A percentile compares a stretch with the other conserved stretches of the same genome.
Conservation (phyloP, 75 land plant species). For the Pseudotsuga menziesii region DNA sequence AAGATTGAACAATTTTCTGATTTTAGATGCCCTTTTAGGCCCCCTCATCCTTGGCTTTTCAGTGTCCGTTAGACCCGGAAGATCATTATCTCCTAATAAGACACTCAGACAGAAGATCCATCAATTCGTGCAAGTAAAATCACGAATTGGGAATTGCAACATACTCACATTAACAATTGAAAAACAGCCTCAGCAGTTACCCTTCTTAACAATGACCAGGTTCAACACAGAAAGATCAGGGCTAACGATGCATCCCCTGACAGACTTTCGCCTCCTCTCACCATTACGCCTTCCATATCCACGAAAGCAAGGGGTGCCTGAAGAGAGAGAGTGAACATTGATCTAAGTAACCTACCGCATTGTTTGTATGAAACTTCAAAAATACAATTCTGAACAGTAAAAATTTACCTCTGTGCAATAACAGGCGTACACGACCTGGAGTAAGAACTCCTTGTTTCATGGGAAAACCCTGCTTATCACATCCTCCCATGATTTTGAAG, state of each 20-base stretch:
- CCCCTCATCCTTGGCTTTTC: constrained; percentile 93
- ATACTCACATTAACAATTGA: background rate
- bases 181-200: constrained; percentile 15
- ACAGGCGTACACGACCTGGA: constrained; percentile 62
- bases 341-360: background rate
- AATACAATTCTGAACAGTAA: background rate
- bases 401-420: constrained; percentile 61
- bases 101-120: background rate
- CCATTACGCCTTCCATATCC: constrained; percentile 80
- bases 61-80: constrained; percentile 75
- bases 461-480: constrained; percentile 86
- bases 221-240: constrained; percentile 79
- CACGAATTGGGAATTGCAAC: background rate
- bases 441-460: constrained; percentile 89
- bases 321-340: background rate
- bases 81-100: constrained; percentile 56
- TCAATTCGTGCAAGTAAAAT: background rate
- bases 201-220: constrained; percentile 86
- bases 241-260: constrained; percentile 88
- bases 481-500: constrained; percentile 86
- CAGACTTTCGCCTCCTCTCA: constrained; percentile 80
- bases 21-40: constrained; percentile 86
- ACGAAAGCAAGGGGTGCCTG: constrained; percentile 77
- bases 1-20: constrained; percentile 78
- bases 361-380: background rate